phyloP scores from a whole-genome alignment of 2,329 filamentous ascomycete genomes.

The Ascochyta koolunga region DNA sequence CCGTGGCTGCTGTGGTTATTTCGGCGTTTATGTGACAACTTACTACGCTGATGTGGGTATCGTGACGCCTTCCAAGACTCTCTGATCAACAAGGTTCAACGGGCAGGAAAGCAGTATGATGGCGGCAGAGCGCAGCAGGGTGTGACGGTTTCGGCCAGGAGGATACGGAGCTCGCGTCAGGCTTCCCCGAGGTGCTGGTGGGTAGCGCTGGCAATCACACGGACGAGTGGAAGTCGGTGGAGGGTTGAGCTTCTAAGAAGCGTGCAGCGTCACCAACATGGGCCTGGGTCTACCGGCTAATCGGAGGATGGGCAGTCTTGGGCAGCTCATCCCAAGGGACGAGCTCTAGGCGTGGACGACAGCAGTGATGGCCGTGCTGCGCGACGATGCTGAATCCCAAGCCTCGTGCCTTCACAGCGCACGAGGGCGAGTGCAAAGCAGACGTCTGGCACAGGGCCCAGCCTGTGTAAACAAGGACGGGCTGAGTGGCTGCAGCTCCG shows the following conservation, averaged over 20 bases:
- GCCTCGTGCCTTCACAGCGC: slow-evolving; percentile 27
- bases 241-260: slow-evolving; percentile 30
- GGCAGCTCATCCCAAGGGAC: slow-evolving; percentile 9
- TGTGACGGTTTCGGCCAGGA: slow-evolving; percentile 43
- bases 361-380: background rate
- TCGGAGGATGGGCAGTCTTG: slow-evolving; percentile 25
- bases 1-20: slow-evolving; percentile 35
- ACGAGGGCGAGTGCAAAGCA: slow-evolving; percentile 10
- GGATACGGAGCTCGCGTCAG: slow-evolving; percentile 36
- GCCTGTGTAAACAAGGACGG: slow-evolving; percentile 8
- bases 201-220: slow-evolving; percentile 36
- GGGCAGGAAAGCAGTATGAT: slow-evolving; percentile 36
- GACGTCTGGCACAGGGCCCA: slow-evolving; percentile 16
- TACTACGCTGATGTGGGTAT: slow-evolving; percentile 27
- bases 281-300: slow-evolving; percentile 37
- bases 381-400: background rate
- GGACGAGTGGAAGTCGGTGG: slow-evolving; percentile 46
- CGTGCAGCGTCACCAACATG: slow-evolving; percentile 21
- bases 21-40: slow-evolving; percentile 25
- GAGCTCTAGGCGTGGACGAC: slow-evolving; percentile 6
- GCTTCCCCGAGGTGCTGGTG: slow-evolving; percentile 39
- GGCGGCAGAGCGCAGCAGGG: slow-evolving; percentile 17
- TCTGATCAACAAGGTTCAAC: slow-evolving; percentile 24
- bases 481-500: slow-evolving; percentile 5
- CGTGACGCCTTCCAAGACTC: slow-evolving; percentile 12